Conservation (phyloP, 2,329 filamentous ascomycete species). For the Penicillium sp. region DNA sequence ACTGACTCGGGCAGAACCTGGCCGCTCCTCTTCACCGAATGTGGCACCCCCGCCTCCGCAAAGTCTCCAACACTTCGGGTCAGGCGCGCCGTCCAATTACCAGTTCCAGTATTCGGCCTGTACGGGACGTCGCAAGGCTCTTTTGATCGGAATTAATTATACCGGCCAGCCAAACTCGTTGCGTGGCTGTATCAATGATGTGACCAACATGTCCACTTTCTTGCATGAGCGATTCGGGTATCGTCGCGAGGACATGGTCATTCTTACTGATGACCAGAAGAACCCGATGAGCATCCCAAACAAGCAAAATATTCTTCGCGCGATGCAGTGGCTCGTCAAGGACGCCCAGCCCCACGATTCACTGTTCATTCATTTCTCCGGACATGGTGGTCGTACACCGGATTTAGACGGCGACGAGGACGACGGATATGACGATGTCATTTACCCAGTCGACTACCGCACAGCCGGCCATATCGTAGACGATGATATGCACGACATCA, state of each 20-base stretch:
- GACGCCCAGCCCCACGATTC: conserved; percentile 90
- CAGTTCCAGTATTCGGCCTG: conserved; percentile 92
- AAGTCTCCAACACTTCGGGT: conserved; percentile 70
- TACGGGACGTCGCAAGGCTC: conserved; percentile 80
- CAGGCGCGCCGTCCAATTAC: conserved; percentile 77
- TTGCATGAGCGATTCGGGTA: conserved; percentile 84
- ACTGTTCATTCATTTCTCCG: conserved; percentile 95
- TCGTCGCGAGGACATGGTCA: conserved; percentile 94
- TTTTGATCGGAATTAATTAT: conserved; percentile 95
- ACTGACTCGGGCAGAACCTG: conserved; percentile 39
- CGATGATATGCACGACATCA: conserved; percentile 73
- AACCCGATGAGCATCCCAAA: conserved; percentile 97
- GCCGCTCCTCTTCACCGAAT: conserved; percentile 53
- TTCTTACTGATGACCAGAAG: conserved; percentile 91
- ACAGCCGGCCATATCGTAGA: conserved; percentile 72
- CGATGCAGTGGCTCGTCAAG: conserved; percentile 99
- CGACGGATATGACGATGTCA: conserved; percentile 73
- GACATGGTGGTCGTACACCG: conserved; percentile 73
- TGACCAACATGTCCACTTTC: conserved; percentile 92
- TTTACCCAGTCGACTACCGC: conserved; percentile 74
- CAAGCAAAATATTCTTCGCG: conserved; percentile 88
- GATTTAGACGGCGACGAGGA: conserved; percentile 75
- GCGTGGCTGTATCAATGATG: conserved; percentile 93
- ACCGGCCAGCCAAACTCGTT: conserved; percentile 87
- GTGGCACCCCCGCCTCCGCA: conserved; percentile 68